Conservation (phyloP, 1,284 basidiomycete genomes). For the Puccinia coronata region DNA sequence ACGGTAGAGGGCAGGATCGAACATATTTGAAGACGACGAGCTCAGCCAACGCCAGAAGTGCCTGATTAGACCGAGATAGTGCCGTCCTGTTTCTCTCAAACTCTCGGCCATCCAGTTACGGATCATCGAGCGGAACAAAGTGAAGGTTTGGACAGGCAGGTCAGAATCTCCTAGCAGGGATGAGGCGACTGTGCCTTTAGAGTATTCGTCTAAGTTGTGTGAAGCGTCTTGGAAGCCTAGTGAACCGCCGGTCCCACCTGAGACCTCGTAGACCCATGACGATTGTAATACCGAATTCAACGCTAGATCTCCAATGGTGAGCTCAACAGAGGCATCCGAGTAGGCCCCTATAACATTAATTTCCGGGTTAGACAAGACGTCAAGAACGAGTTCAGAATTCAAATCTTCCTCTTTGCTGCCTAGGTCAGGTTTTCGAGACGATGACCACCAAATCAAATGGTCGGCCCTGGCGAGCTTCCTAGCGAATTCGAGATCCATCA, state of each 20-base stretch:
- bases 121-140: conserved; percentile 82
- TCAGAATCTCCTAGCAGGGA: conserved; percentile 86
- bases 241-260: conserved; percentile 72
- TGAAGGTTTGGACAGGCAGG: conserved; percentile 85
- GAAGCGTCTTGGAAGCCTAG: conserved; percentile 91
- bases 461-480: conserved; percentile 82
- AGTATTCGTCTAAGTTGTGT: conserved; percentile 87
- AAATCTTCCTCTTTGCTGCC: conserved; percentile 87
- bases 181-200: conserved; percentile 72
- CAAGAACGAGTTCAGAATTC: conserved; percentile 59
- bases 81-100: conserved; percentile 65
- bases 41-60: conserved; percentile 99
- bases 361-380: conserved; percentile 80
- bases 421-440: conserved; percentile 82
- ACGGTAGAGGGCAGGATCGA: conserved; percentile 88
- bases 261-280: conserved; percentile 90
- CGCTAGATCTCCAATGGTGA: conserved; percentile 86
- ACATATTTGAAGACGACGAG: conserved; percentile 79
- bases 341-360: conserved; percentile 84
- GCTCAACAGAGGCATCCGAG: conserved; percentile 86
- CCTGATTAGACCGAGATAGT: conserved; percentile 66
- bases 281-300: conserved; percentile 94
- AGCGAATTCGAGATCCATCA: conserved; percentile 89
- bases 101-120: conserved; percentile 87
- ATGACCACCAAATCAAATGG: conserved; percentile 95